These are phyloP conservation scores for Anacardium occidentale DNA, from an alignment of 345 rosid species.

Conservation along the genomic window DNA sequence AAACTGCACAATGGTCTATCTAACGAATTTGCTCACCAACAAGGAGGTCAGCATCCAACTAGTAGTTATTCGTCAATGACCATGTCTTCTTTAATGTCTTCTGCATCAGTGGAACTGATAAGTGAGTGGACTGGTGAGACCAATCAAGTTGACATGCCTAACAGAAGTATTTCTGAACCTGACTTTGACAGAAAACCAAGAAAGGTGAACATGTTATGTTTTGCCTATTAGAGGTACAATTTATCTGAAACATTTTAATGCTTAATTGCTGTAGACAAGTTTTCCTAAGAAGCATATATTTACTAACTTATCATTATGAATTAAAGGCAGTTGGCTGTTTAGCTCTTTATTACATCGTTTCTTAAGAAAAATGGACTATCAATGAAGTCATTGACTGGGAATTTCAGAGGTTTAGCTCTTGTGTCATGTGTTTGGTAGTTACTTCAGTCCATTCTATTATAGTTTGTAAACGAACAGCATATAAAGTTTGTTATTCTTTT, in stretches of 20 bases:
- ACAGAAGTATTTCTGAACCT: slow-evolving; percentile 73
- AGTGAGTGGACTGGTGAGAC: slow-evolving; percentile 49
- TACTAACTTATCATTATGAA: background rate
- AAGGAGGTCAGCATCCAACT: slow-evolving; percentile 37
- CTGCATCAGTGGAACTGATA: slow-evolving; percentile 51
- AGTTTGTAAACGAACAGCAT: background rate
- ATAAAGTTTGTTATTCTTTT: no score
- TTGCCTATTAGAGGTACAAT: background rate
- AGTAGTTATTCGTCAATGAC: slow-evolving; percentile 53
- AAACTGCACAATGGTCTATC: slow-evolving; percentile 31
- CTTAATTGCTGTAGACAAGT: background rate
- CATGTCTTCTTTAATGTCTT: slow-evolving; percentile 49
- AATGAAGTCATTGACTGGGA: background rate
- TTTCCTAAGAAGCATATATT: slow-evolving; percentile 1
- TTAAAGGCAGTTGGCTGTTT: background rate
- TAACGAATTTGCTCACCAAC: slow-evolving; percentile 39
- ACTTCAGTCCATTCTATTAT: background rate
- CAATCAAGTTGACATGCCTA: slow-evolving; percentile 39
- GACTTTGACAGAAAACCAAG: slow-evolving; percentile 54
- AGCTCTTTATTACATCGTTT: background rate
- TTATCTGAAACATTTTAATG: background rate
- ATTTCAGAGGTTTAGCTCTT: background rate
- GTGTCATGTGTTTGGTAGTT: background rate
- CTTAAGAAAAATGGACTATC: no score
- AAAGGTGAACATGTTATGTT: slow-evolving; percentile 40